These are phyloP conservation scores for Chalara sp. DNA, from an alignment of 2,329 filamentous ascomycete species.

Conservation along the genomic window DNA sequence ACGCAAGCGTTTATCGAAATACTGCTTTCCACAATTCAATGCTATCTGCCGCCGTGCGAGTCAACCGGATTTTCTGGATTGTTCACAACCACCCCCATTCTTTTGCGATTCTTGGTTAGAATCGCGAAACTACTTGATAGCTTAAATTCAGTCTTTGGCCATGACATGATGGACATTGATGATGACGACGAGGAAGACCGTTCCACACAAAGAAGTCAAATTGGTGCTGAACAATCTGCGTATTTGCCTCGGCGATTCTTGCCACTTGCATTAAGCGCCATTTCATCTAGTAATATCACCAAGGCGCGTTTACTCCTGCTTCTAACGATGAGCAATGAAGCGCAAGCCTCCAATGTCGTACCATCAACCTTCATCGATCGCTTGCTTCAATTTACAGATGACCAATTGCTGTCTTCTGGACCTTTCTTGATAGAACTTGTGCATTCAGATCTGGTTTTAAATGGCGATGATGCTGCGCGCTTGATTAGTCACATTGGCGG, in stretches of 20 bases:
- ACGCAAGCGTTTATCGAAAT: constrained; percentile 14
- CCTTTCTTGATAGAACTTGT: constrained; percentile 45
- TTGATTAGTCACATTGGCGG: constrained; percentile 45
- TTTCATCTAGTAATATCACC: constrained; percentile 19
- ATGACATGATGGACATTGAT: constrained; percentile 62
- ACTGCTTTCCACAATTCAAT: constrained; percentile 22
- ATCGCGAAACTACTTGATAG: constrained; percentile 16
- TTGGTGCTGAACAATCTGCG: constrained; percentile 27
- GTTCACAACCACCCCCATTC: constrained; percentile 10
- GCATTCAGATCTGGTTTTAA: constrained; percentile 44
- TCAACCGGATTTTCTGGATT: no score
- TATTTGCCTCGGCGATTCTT: constrained; percentile 36
- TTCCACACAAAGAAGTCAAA: constrained; percentile 50
- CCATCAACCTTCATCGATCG: constrained; percentile 43
- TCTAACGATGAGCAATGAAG: constrained; percentile 11
- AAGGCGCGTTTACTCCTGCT: constrained; percentile 19
- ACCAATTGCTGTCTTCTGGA: constrained; percentile 47
- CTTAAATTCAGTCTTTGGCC: constrained; percentile 2
- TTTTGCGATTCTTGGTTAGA: constrained; percentile 19
- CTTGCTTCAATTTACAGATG: constrained; percentile 41
- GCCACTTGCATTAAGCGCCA: constrained; percentile 17
- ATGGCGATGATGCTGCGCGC: constrained; percentile 37
- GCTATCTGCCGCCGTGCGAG: constrained; percentile 20
- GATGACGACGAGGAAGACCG: constrained; percentile 58
- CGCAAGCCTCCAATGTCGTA: constrained; percentile 34